Conservation (phyloP, 306 rosid species). For the Ceratonia siliqua region DNA sequence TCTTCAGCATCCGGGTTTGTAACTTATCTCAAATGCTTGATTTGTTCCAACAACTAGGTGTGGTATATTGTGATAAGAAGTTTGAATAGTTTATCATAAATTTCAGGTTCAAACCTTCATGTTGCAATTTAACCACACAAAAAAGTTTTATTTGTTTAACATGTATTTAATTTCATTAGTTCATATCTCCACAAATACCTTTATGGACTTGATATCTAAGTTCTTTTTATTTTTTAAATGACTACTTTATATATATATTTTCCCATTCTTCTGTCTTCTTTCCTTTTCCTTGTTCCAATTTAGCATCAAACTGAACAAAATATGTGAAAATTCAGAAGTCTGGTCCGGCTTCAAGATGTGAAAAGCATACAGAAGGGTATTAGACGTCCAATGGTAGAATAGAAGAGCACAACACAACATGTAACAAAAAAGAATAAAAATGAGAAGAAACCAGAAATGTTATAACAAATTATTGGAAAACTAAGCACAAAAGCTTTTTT, state of each 20-base stretch:
- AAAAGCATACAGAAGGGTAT: neutral
- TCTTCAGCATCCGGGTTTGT: neutral
- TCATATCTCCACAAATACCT: neutral
- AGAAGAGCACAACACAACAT: too few relatives aligned
- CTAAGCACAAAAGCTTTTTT: too few relatives aligned
- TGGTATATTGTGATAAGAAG: too few relatives aligned
- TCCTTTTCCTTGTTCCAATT: neutral
- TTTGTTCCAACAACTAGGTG: neutral
- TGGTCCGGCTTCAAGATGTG: neutral
- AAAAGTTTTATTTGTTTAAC: neutral
- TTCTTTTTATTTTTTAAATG: neutral
- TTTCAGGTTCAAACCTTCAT: neutral
- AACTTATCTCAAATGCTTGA: neutral
- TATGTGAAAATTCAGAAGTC: too few relatives aligned
- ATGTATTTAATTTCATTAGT: constrained; percentile 22
- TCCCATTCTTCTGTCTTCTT: neutral
- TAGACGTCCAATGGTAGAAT: too few relatives aligned
- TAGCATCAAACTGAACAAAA: neutral
- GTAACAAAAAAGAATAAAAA: too few relatives aligned
- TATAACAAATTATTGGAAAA: neutral
- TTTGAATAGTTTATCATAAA: too few relatives aligned
- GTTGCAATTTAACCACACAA: neutral
- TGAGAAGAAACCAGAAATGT: neutral
- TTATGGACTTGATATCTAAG: neutral
- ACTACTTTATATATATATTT: neutral